Percentiles rank a stretch among this genome's conserved stretches.
phyloP scores from a whole-genome alignment of 306 rosid genomes.

The Sesbania bispinosa region DNA sequence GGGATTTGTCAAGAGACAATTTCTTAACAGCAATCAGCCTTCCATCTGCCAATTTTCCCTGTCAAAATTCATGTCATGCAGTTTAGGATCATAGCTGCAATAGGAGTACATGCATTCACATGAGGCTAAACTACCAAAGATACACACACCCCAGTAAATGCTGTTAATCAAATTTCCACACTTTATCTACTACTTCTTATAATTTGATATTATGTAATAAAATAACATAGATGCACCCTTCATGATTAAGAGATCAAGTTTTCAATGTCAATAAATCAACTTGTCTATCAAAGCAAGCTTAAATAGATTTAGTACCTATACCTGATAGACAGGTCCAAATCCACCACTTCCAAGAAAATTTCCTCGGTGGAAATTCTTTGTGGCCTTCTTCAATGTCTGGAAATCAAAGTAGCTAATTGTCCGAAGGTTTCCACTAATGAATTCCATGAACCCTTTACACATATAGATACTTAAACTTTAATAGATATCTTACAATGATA shows the following conservation, averaged over 20 bases:
- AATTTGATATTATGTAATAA: neutral
- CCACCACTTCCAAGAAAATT: constrained; percentile 93
- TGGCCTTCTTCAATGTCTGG: constrained; percentile 66
- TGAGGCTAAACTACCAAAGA: neutral
- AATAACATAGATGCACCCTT: neutral
- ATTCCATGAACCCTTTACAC: constrained; percentile 47
- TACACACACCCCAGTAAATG: constrained; percentile 1
- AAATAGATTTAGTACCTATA: constrained; percentile 35
- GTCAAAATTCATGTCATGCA: neutral
- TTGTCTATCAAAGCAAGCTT: neutral
- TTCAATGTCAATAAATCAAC: neutral
- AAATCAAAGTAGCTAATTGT: constrained; percentile 59
- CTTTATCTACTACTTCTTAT: neutral
- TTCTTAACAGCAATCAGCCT: constrained; percentile 63
- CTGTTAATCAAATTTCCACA: neutral
- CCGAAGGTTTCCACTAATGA: constrained; percentile 59
- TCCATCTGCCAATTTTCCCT: constrained; percentile 69
- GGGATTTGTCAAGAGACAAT: constrained; percentile 65
- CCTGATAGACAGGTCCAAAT: constrained; percentile 94
- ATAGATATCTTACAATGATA: neutral
- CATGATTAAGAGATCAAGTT: neutral
- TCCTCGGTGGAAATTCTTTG: constrained; percentile 57
- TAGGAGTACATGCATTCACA: constrained; percentile 21
- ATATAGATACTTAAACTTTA: constrained; percentile 1
- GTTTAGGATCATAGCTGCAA: neutral